phyloP scores from a whole-genome alignment of 305 asterid genomes.

The Rubia balearica region DNA sequence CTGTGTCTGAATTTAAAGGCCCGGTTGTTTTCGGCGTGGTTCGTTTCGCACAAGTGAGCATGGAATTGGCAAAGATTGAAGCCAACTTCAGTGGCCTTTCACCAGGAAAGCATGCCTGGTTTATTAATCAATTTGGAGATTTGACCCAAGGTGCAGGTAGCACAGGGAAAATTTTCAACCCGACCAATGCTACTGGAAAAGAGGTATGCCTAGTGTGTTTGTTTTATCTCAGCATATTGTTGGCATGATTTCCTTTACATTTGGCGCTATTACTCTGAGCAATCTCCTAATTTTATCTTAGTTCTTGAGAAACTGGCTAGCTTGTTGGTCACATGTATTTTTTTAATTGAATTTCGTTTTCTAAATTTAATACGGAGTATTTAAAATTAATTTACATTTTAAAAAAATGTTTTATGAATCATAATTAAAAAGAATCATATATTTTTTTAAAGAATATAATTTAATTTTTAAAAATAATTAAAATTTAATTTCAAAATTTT shows the following conservation, averaged over 20 bases:
- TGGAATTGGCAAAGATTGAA: slow-evolving; percentile 79
- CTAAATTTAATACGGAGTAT: no score
- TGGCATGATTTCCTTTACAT: not conserved
- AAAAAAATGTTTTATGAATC: no score
- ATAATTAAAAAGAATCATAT: no score
- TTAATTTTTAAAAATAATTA: no score
- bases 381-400: no score
- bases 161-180: slow-evolving; percentile 73
- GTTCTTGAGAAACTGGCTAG: not conserved
- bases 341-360: no score
- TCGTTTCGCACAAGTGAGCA: slow-evolving; percentile 83
- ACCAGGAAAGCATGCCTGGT: slow-evolving; percentile 84
- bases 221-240: not conserved
- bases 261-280: not conserved
- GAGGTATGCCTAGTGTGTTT: slow-evolving; percentile 27
- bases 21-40: slow-evolving; percentile 74
- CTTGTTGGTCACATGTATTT: not conserved
- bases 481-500: no score
- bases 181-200: slow-evolving; percentile 28
- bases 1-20: slow-evolving; percentile 89
- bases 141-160: slow-evolving; percentile 77
- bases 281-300: not conserved
- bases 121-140: slow-evolving; percentile 84
- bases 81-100: slow-evolving; percentile 87
- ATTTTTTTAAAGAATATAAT: no score